These are phyloP conservation scores for Thalassia testudinum DNA, from an alignment of 116 monocot genomes.

Conservation along the genomic window DNA sequence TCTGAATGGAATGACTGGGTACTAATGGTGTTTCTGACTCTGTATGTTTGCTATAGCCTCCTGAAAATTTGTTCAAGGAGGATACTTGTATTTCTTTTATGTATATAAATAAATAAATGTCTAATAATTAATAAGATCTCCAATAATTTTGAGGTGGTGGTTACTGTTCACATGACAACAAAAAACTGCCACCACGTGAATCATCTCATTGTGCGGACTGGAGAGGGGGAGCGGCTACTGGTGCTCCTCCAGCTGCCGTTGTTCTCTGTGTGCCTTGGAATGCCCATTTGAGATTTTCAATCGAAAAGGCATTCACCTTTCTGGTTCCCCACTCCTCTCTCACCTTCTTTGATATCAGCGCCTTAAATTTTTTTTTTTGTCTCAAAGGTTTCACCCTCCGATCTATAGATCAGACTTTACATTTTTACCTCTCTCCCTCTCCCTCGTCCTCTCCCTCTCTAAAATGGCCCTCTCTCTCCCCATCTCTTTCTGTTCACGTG, in stretches of 20 bases:
- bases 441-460: background rate
- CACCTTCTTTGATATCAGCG: background rate
- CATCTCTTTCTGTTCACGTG: constrained; percentile 11
- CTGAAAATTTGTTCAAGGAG: too few relatives aligned
- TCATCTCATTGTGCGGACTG: background rate
- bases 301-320: too few relatives aligned
- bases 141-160: background rate
- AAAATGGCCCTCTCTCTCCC: background rate
- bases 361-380: background rate
- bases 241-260: too few relatives aligned
- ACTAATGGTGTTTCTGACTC: too few relatives aligned
- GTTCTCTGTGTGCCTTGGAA: too few relatives aligned
- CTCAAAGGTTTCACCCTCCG: background rate
- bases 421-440: background rate
- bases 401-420: too few relatives aligned
- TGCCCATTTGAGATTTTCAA: too few relatives aligned
- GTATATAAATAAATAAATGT: too few relatives aligned
- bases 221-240: background rate
- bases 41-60: too few relatives aligned
- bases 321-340: background rate
- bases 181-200: constrained; percentile 14
- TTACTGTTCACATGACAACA: background rate
- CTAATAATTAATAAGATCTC: too few relatives aligned
- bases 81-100: too few relatives aligned
- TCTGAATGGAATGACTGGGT: too few relatives aligned